These are phyloP conservation scores for Globisporangium sylvaticum DNA, from an alignment of 352 stramenopile genomes.

Conservation along the genomic window DNA sequence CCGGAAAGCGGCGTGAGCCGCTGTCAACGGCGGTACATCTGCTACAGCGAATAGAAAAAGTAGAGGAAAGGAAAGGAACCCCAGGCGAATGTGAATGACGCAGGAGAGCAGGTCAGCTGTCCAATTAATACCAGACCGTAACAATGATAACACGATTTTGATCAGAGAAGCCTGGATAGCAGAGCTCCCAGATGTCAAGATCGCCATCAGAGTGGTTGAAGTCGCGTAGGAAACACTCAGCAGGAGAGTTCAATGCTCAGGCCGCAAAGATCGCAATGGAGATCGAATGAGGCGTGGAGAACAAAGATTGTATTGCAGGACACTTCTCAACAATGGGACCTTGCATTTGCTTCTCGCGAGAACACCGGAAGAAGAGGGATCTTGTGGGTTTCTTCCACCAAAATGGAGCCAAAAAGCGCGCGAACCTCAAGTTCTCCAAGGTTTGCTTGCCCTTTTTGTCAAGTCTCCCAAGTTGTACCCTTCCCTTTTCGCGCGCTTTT, in stretches of 20 bases:
- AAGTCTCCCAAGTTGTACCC: no score
- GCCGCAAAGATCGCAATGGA: neutral
- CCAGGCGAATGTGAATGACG: neutral
- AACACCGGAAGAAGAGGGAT: neutral
- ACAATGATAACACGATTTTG: neutral
- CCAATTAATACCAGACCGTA: neutral
- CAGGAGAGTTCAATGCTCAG: neutral
- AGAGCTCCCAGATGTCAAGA: neutral
- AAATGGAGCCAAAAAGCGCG: neutral
- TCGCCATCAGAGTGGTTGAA: no score
- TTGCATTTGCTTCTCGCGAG: neutral
- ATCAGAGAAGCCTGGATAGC: neutral
- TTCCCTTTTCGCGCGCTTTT: neutral
- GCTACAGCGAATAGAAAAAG: conserved; percentile 9
- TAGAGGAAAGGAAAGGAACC: neutral
- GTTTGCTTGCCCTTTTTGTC: no score
- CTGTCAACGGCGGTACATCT: conserved; percentile 14
- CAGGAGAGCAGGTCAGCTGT: conserved; percentile 9
- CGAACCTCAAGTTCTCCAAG: neutral
- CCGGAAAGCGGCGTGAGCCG: neutral
- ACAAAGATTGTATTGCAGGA: neutral
- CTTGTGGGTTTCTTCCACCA: neutral
- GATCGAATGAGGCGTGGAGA: neutral
- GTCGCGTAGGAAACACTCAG: no score
- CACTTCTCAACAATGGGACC: neutral